These are phyloP conservation scores for Trichoderma gracile DNA, from an alignment of 2,329 filamentous ascomycete genomes.

Conservation along the genomic window DNA sequence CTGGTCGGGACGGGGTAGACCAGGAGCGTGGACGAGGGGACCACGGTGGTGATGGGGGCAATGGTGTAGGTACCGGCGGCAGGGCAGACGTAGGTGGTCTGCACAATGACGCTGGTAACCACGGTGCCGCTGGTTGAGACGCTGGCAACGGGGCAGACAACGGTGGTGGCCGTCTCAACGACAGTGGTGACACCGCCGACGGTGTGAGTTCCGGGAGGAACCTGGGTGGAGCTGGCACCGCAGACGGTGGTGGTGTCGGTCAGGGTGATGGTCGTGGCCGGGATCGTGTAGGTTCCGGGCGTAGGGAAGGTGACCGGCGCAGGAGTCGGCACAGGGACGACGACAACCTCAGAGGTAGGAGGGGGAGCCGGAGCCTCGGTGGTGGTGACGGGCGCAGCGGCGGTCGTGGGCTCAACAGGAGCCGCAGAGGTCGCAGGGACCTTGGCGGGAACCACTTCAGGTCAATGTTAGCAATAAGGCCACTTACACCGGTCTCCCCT, in stretches of 20 bases:
- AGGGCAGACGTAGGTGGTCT: conserved; percentile 73
- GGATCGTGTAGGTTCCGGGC: conserved; percentile 74
- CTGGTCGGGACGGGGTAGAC: conserved; percentile 66
- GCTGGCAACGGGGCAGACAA: conserved; percentile 70
- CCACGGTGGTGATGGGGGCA: conserved; percentile 64
- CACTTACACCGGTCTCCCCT: conserved; percentile 7
- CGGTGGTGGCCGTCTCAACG: conserved; percentile 64
- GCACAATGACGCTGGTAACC: conserved; percentile 66
- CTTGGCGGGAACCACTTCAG: conserved; percentile 42
- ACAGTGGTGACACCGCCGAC: conserved; percentile 72
- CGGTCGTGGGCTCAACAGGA: conserved; percentile 18
- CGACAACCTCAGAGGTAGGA: conserved; percentile 45
- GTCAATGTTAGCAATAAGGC: conserved; percentile 28
- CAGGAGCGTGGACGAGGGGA: conserved; percentile 55
- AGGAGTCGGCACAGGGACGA: conserved; percentile 53
- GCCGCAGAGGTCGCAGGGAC: conserved; percentile 33
- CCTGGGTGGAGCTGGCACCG: conserved; percentile 60
- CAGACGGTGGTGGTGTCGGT: conserved; percentile 67
- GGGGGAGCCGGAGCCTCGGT: conserved; percentile 31
- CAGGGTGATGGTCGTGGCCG: conserved; percentile 69
- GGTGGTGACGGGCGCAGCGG: conserved; percentile 28
- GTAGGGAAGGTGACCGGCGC: conserved; percentile 58
- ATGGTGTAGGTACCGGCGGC: conserved; percentile 75
- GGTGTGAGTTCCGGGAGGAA: conserved; percentile 66
- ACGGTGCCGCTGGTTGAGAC: conserved; percentile 58